Evolutionary conservation across 2,329 filamentous ascomycete species (phyloP), one percentile per base, ranked within the genome.

Genomic region (Fusarium avenaceum): DNA sequence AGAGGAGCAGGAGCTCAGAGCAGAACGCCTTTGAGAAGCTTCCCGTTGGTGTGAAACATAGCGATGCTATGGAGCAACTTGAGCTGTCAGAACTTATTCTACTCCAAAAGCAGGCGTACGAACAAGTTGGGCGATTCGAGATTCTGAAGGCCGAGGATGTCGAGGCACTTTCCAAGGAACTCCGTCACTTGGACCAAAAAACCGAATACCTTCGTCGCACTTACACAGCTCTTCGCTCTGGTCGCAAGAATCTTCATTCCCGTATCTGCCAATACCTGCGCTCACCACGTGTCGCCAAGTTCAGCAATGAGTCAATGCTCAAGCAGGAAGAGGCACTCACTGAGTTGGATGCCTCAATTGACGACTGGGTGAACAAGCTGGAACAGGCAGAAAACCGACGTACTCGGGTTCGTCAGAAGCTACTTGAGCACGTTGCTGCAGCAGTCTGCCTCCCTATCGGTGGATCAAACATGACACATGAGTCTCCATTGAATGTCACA

Each of bases 311-410:
- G 64, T 89, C 89, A 20, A 87, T 95, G 76, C 83, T 94, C 42
- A 92, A 91, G 80, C 92, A 94, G 76, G 92, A 94, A 77, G 92
- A 94, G 78, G 90, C 91, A 2, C 83, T 95, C 13, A 87, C 89
- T 2, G 92, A 94, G 76, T 85, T 95, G 8, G 92, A 95, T 74
- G 81, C 85, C 17, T 92, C 90, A 4, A 94, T 95, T 66, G 92
- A 94, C 72, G 91, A 93, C 75, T 94, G 92, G 90, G 88, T 92
- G 48, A 84, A 81, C 71, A 94, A 94, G 80, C 85, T 94, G n/a
- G 92, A 94, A 74, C 86, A 90, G 66, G 90, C 91, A 11, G 92
- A 95, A 77, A 93, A 94, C 75, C 85, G 92, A 73, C 88, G 92
- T 40, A 90, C 89, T 17, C 85, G 90, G 8, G 88, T 95, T 44